Percentiles rank a stretch among this genome's conserved stretches.
These are phyloP conservation scores for Leccinellum rugosiceps DNA, from an alignment of 768 basidiomycete genomes.

Conservation along the genomic window DNA sequence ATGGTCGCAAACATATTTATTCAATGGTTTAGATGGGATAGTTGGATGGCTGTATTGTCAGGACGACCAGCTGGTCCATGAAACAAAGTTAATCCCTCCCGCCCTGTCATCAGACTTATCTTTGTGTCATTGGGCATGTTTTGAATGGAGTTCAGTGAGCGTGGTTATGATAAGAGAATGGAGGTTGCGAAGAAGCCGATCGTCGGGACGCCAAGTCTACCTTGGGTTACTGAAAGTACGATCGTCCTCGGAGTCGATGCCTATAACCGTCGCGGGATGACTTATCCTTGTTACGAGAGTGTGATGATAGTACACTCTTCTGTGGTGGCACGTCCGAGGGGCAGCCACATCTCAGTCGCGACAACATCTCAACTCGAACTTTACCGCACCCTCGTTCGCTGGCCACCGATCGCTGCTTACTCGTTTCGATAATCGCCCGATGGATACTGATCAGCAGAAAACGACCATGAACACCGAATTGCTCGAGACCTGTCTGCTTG, in stretches of 20 bases:
- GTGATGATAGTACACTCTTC: background rate
- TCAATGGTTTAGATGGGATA: background rate
- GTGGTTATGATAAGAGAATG: background rate
- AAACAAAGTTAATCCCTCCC: background rate
- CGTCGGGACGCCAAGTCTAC: background rate
- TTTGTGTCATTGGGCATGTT: background rate
- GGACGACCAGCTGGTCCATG: background rate
- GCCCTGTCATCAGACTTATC: background rate
- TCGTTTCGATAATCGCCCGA: background rate
- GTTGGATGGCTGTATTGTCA: background rate
- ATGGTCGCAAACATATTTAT: background rate
- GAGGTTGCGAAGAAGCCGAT: background rate
- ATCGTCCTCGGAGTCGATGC: background rate
- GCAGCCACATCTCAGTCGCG: background rate
- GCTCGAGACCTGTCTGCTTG: conserved; percentile 58
- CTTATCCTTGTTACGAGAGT: background rate
- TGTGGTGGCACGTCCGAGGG: background rate
- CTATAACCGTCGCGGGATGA: conserved; percentile 3
- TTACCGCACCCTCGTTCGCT: background rate
- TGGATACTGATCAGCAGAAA: background rate
- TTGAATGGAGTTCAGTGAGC: background rate
- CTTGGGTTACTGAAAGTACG: background rate
- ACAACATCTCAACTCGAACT: conserved; percentile 9
- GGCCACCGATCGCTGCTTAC: background rate
- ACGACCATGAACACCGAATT: conserved; percentile 18